Percentiles rank a stretch among this genome's conserved stretches.
Evolutionary conservation across 2,329 filamentous ascomycete species (phyloP).

Genomic region (Neocatenulostroma microsporum): DNA sequence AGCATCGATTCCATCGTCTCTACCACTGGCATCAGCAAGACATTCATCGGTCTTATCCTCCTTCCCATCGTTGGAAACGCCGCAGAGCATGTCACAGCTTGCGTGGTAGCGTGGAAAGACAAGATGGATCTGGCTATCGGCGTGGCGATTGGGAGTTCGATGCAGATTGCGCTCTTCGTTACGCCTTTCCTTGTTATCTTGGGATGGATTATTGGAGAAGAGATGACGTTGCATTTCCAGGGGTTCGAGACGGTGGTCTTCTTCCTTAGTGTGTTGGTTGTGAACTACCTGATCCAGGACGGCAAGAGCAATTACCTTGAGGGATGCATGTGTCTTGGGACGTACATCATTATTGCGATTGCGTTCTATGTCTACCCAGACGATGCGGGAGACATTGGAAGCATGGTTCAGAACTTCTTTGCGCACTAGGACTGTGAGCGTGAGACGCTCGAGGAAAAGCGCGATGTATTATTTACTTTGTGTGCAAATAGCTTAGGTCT

Average conservation of each 20-base stretch:
- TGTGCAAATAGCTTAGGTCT: no score
- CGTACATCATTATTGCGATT: slow-evolving; percentile 52
- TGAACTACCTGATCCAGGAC: slow-evolving; percentile 80
- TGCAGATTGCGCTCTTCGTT: slow-evolving; percentile 52
- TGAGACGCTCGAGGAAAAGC: no score
- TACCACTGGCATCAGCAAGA: slow-evolving; percentile 45
- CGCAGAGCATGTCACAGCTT: slow-evolving; percentile 49
- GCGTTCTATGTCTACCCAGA: slow-evolving; percentile 56
- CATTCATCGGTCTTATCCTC: slow-evolving; percentile 50
- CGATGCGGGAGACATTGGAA: slow-evolving; percentile 31
- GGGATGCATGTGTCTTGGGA: slow-evolving; percentile 54
- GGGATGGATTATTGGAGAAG: slow-evolving; percentile 47
- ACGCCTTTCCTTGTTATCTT: slow-evolving; percentile 51
- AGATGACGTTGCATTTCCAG: slow-evolving; percentile 69
- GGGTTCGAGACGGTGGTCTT: slow-evolving; percentile 82
- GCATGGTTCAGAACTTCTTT: slow-evolving; percentile 13
- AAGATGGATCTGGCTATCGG: slow-evolving; percentile 52
- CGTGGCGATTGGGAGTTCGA: slow-evolving; percentile 47
- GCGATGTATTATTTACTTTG: no score
- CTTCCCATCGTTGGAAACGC: slow-evolving; percentile 52
- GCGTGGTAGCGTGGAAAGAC: slow-evolving; percentile 49
- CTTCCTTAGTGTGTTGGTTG: slow-evolving; percentile 75
- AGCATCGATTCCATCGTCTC: slow-evolving; percentile 49
- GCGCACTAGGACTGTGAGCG: not conserved
- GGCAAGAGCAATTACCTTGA: slow-evolving; percentile 82